Conservation (phyloP, 1,284 basidiomycete species). For the Fomitopsis betulina region DNA sequence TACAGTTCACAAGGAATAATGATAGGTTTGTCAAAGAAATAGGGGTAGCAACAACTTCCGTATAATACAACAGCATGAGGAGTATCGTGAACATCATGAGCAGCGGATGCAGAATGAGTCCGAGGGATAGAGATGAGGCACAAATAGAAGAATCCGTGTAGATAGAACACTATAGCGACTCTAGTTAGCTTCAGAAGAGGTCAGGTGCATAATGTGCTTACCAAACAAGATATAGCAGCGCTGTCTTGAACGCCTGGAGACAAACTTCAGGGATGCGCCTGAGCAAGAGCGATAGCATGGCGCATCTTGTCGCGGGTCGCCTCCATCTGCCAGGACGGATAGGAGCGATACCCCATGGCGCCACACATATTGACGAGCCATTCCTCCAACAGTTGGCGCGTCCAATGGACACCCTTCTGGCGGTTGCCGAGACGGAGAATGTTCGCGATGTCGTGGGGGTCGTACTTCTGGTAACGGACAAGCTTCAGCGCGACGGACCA, state of each 20-base stretch:
- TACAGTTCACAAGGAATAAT: background rate
- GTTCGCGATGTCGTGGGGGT: conserved; percentile 34
- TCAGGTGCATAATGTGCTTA: background rate
- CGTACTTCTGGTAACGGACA: conserved; percentile 54
- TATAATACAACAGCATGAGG: background rate
- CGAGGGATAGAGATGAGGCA: background rate
- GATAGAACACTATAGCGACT: background rate
- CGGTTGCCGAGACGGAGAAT: conserved; percentile 46
- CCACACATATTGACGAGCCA: conserved; percentile 51
- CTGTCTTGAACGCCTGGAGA: background rate
- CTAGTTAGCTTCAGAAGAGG: background rate
- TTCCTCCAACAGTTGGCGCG: conserved; percentile 40
- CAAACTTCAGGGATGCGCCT: background rate
- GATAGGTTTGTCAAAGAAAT: background rate
- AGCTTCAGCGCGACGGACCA: conserved; percentile 69
- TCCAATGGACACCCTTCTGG: conserved; percentile 50
- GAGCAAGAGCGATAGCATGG: conserved; percentile 37
- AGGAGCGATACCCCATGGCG: conserved; percentile 51
- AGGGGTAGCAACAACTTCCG: background rate
- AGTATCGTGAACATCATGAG: background rate
- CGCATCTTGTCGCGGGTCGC: conserved; percentile 44
- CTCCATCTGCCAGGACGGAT: conserved; percentile 36
- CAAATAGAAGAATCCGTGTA: background rate
- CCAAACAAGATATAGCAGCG: background rate
- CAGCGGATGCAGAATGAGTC: background rate